phyloP scores from a whole-genome alignment of 768 basidiomycete genomes.

The Amanita pseudoporphyria region DNA sequence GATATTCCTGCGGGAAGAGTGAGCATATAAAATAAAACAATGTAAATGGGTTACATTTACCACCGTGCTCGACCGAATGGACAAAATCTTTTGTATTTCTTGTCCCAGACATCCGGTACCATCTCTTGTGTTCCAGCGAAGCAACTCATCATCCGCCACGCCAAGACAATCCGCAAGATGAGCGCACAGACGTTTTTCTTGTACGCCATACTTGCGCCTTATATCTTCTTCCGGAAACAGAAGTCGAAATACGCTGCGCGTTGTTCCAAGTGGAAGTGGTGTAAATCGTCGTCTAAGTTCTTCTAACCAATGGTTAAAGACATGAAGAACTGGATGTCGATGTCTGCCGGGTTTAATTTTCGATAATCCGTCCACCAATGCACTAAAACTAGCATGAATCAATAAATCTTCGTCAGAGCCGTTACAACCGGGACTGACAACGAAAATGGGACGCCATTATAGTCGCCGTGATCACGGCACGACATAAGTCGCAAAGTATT shows the following conservation, averaged over 20 bases:
- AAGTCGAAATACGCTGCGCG: slow-evolving; percentile 54
- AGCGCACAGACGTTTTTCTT: slow-evolving; percentile 50
- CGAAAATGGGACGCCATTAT: slow-evolving; percentile 17
- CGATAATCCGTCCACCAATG: slow-evolving; percentile 38
- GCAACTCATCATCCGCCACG: slow-evolving; percentile 20
- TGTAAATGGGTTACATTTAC: slow-evolving; percentile 11
- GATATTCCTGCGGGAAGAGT: neutral
- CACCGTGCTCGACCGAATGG: slow-evolving; percentile 9
- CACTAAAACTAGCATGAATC: slow-evolving; percentile 31
- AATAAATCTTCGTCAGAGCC: neutral
- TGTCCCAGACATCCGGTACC: slow-evolving; percentile 62
- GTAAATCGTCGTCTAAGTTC: slow-evolving; percentile 30
- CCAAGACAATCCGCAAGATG: slow-evolving; percentile 42
- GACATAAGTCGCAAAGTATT: neutral
- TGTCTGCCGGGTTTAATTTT: slow-evolving; percentile 20
- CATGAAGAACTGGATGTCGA: slow-evolving; percentile 27
- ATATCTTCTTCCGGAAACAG: slow-evolving; percentile 82
- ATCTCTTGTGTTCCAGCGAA: slow-evolving; percentile 31
- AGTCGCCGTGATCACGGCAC: neutral
- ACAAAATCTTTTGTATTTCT: slow-evolving; percentile 43
- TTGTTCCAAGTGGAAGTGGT: slow-evolving; percentile 44
- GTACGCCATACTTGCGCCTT: slow-evolving; percentile 60
- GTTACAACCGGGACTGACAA: slow-evolving; percentile 14
- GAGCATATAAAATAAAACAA: slow-evolving; percentile 23
- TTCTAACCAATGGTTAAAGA: slow-evolving; percentile 35